Base-by-base conservation (phyloP, 2,329 filamentous ascomycete genomes). In the Diaporthe longicolla region DNA sequence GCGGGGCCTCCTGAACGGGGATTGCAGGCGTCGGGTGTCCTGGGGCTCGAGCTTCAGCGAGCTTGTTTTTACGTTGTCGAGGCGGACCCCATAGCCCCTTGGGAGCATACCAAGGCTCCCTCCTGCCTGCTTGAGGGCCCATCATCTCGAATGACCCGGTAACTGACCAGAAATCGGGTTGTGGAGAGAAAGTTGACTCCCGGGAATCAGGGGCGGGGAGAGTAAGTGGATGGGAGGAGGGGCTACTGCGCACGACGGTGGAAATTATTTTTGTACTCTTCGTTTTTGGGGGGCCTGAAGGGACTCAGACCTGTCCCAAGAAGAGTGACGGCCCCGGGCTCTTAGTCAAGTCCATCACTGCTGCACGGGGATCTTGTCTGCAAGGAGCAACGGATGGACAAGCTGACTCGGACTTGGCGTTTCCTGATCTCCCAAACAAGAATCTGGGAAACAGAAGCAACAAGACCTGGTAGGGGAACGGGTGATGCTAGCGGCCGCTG, bases 341-440 rank as follows among this genome's bases (percentile, higher is more conserved):
- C 61, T 50, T 66, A 35, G 61, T 66, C 61, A 50, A 66, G 61
- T 6, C 45, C 45, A 21, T 52, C 37, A 19, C 37, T 37, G 45
- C 24, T 45, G 21, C 29, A 11, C 4, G 29, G 61, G 45, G 29
- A 66, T 52, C 45, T 17, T 37, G 29, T 52, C 61, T 66, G 13
- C 61, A 52, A 37, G 35, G 7, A 66, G 61, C 61, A 66, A 37
- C 21, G 45, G 61, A 66, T 52, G 61, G 52, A 66, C 61, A 66
- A 11, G 29, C 61, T 50, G 61, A 50, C 61, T 66, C 26, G 61
- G 43, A 10, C 43, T 35, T 50, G 61, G 61, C 43, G 61, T 66
- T 66, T 52, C 26, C 8, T 66, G 61, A 52, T 66, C 61, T 50
- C n/a, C 61, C 43, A 50, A 66, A 66, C 43, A 66, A 66, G 43